These are phyloP conservation scores for Oenanthe sinensis DNA, from an alignment of 129 eudicot species.

Conservation along the genomic window DNA sequence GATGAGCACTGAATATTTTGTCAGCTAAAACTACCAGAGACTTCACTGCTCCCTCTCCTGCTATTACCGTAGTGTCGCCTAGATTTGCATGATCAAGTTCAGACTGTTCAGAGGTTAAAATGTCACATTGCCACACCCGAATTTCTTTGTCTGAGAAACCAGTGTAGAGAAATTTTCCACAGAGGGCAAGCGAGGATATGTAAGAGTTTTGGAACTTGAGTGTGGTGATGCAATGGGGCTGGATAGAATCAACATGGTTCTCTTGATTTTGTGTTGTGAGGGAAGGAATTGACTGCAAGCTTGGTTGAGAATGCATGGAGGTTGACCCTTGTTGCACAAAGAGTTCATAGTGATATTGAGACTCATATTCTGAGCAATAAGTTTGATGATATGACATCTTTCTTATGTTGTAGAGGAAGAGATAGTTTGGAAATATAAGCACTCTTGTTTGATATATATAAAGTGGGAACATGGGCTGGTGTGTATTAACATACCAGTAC, in stretches of 20 bases:
- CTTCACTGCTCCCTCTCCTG: conserved; percentile 56
- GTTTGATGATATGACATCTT: conserved; percentile 32
- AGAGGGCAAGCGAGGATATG: conserved; percentile 49
- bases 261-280: conserved; percentile 25
- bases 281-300: conserved; percentile 23
- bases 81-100: conserved; percentile 24
- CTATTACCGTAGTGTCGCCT: conserved; percentile 18
- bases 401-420: conserved; percentile 17
- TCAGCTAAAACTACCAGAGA: conserved; percentile 37
- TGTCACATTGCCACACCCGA: conserved; percentile 32
- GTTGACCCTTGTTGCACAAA: conserved; percentile 27
- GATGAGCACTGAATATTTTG: conserved; percentile 57
- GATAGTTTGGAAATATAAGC: conserved; percentile 15
- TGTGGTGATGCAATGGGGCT: conserved; percentile 47
- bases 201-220: conserved; percentile 49
- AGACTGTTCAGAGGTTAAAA: conserved; percentile 26
- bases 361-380: conserved; percentile 27
- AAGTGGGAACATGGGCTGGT: conserved; percentile 10
- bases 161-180: conserved; percentile 44
- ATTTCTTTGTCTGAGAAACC: conserved; percentile 72
- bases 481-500: conserved; percentile 8
- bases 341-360: conserved; percentile 22
- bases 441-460: conserved; percentile 13
- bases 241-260: conserved; percentile 16
- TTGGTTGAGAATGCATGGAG: conserved; percentile 25